phyloP scores from a whole-genome alignment of 2,329 filamentous ascomycete species.

The Aspergillus sp. region DNA sequence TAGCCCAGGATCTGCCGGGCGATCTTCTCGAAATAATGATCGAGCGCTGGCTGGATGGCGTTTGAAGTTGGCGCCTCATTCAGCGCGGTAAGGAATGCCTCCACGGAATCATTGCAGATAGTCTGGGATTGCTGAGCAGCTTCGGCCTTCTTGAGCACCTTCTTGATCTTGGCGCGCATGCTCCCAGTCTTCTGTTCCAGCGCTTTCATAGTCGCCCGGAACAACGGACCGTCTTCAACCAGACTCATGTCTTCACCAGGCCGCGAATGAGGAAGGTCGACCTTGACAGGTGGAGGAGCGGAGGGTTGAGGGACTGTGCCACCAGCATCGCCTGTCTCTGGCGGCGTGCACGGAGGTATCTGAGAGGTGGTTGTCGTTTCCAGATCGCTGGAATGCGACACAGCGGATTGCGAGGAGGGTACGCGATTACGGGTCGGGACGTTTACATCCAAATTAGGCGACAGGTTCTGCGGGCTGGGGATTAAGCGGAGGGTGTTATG shows the following conservation, averaged over 20 bases:
- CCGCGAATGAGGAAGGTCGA: conserved; percentile 78
- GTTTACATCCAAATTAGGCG: conserved; percentile 62
- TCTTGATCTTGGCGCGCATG: conserved; percentile 91
- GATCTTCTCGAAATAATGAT: conserved; percentile 97
- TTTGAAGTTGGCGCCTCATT: conserved; percentile 84
- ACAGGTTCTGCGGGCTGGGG: conserved; percentile 53
- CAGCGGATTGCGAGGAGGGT: conserved; percentile 77
- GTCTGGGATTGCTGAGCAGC: conserved; percentile 70
- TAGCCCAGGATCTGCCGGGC: conserved; percentile 81
- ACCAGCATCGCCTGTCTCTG: conserved; percentile 19
- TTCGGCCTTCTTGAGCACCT: conserved; percentile 88
- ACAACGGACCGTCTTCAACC: conserved; percentile 86
- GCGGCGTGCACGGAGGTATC: conserved; percentile 19
- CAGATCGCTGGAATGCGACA: conserved; percentile 67
- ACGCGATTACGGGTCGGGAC: conserved; percentile 69
- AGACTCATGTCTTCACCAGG: conserved; percentile 77
- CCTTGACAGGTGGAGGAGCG: conserved; percentile 50
- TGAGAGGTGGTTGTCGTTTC: conserved; percentile 42
- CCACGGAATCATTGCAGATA: conserved; percentile 76
- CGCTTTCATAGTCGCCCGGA: conserved; percentile 92
- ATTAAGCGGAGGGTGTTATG: conserved; percentile 48
- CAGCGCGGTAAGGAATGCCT: conserved; percentile 73
- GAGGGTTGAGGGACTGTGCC: conserved; percentile 14
- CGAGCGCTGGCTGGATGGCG: conserved; percentile 90
- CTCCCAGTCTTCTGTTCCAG: conserved; percentile 93